phyloP scores from a whole-genome alignment of 352 stramenopile species.

The Phytophthora rubi region DNA sequence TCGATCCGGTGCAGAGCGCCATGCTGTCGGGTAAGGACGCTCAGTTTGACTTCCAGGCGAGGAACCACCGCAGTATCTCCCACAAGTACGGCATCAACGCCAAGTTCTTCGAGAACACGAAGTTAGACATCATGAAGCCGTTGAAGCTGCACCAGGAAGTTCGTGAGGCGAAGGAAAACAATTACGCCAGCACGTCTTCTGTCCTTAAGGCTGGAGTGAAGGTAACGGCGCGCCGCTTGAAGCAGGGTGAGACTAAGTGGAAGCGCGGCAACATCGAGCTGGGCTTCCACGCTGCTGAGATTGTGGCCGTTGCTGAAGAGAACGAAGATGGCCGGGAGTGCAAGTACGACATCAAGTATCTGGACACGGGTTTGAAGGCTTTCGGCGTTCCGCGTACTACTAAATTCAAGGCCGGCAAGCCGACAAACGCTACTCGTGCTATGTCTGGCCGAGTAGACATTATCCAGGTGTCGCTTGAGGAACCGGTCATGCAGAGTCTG shows the following conservation, averaged over 20 bases:
- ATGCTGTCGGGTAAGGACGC: constrained; percentile 94
- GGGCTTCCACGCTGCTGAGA: constrained; percentile 73
- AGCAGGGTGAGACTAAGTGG: constrained; percentile 84
- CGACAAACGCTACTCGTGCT: constrained; percentile 67
- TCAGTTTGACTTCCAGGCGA: constrained; percentile 95
- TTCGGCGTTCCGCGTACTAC: constrained; percentile 79
- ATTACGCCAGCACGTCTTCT: constrained; percentile 45
- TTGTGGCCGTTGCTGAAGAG: constrained; percentile 68
- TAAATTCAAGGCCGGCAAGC: constrained; percentile 77
- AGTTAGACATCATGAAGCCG: constrained; percentile 91
- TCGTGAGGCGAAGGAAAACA: constrained; percentile 56
- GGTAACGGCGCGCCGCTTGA: constrained; percentile 74
- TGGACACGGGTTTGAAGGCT: constrained; percentile 83
- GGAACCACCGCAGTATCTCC: constrained; percentile 96
- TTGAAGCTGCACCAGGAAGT: constrained; percentile 78
- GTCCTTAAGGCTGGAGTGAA: constrained; percentile 63
- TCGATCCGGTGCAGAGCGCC: constrained; percentile 97
- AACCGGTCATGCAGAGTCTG: constrained; percentile 90
- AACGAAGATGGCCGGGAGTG: constrained; percentile 68
- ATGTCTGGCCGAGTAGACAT: constrained; percentile 87
- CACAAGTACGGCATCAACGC: constrained; percentile 93
- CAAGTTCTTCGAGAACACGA: constrained; percentile 90
- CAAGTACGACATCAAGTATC: constrained; percentile 90
- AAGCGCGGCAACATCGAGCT: constrained; percentile 86
- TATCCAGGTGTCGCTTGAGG: constrained; percentile 68